A percentile compares a stretch with the other conserved stretches of the same genome.
These are phyloP conservation scores for Ceratocystiopsis minuta DNA, from an alignment of 2,329 filamentous ascomycete genomes.

Conservation along the genomic window DNA sequence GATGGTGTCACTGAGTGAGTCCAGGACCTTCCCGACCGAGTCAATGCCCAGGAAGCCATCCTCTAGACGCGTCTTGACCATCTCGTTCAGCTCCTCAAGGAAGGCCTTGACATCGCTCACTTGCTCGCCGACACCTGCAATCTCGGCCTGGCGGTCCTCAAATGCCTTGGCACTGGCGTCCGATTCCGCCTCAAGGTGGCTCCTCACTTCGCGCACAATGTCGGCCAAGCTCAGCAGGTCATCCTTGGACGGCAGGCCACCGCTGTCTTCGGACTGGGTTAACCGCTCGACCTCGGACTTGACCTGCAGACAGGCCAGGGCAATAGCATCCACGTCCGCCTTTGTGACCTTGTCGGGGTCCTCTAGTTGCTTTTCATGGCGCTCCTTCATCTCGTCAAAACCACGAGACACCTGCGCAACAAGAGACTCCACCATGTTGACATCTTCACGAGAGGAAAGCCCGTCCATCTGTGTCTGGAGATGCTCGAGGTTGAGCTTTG, in stretches of 20 bases:
- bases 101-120: slow-evolving; percentile 51
- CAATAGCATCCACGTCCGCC: slow-evolving; percentile 64
- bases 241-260: slow-evolving; percentile 54
- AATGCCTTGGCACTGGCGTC: slow-evolving; percentile 62
- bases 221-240: slow-evolving; percentile 55
- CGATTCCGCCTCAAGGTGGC: slow-evolving; percentile 45
- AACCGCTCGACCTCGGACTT: slow-evolving; percentile 63
- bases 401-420: slow-evolving; percentile 58
- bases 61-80: slow-evolving; percentile 59
- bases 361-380: slow-evolving; percentile 33
- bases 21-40: slow-evolving; percentile 50
- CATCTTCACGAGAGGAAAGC: slow-evolving; percentile 53
- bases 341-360: slow-evolving; percentile 55
- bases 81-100: slow-evolving; percentile 59
- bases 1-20: slow-evolving; percentile 46
- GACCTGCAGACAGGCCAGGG: slow-evolving; percentile 67
- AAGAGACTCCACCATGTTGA: slow-evolving; percentile 58
- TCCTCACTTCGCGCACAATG: slow-evolving; percentile 50
- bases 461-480: slow-evolving; percentile 14
- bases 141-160: slow-evolving; percentile 71
- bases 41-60: slow-evolving; percentile 58
- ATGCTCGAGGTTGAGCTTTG: slow-evolving; percentile 50
- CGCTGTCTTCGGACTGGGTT: slow-evolving; percentile 45
- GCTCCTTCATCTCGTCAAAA: slow-evolving; percentile 56
- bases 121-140: slow-evolving; percentile 57